These are phyloP conservation scores for Fulvia fulva DNA, from an alignment of 2,329 filamentous ascomycete genomes.

Conservation along the genomic window DNA sequence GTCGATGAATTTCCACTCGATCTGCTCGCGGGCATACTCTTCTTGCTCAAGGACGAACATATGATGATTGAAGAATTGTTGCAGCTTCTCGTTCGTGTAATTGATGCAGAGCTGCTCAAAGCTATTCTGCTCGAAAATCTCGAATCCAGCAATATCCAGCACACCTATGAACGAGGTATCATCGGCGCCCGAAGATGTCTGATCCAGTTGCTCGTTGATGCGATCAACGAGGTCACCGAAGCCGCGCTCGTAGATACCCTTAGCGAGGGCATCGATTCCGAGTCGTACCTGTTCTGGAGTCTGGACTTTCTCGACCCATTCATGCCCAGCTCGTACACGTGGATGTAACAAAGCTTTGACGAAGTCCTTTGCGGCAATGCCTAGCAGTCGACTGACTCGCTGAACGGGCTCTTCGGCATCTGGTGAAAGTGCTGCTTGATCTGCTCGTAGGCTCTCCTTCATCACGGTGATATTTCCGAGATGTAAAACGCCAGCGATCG, in stretches of 20 bases:
- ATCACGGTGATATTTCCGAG: constrained; percentile 86
- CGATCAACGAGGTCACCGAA: constrained; percentile 89
- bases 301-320: constrained; percentile 98
- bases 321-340: constrained; percentile 87
- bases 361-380: constrained; percentile 80
- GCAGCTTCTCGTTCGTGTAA: constrained; percentile 98
- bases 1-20: constrained; percentile 99
- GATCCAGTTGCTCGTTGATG: constrained; percentile 88
- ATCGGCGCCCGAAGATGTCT: constrained; percentile 67
- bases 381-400: constrained; percentile 77
- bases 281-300: constrained; percentile 94
- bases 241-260: constrained; percentile 94
- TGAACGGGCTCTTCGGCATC: constrained; percentile 72
- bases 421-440: constrained; percentile 78
- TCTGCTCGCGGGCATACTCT: constrained; percentile 94
- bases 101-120: constrained; percentile 99
- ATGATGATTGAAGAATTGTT: constrained; percentile 99
- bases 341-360: constrained; percentile 86
- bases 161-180: constrained; percentile 96
- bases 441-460: constrained; percentile 84
- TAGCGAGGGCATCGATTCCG: constrained; percentile 83
- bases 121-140: constrained; percentile 97
- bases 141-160: constrained; percentile 97
- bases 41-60: constrained; percentile 99
- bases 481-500: constrained; percentile 86